Evolutionary conservation across 768 basidiomycete genomes (phyloP).

Genomic region (Sporobolomyces phaffii): DNA sequence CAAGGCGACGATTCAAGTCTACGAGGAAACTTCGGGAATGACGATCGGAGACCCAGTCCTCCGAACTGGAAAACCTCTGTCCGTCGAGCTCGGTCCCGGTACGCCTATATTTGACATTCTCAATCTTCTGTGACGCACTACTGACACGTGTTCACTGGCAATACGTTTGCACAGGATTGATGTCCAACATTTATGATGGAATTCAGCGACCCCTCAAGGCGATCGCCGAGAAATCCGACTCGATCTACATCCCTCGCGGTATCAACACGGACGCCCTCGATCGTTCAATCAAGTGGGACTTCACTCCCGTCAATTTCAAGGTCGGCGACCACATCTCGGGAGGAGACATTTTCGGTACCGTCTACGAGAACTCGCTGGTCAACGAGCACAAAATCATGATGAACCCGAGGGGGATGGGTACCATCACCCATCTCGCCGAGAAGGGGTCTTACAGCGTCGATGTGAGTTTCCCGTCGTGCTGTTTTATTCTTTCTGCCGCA

Average conservation of each 20-base stretch:
- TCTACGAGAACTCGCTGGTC: slow-evolving; percentile 95
- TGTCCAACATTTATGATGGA: slow-evolving; percentile 74
- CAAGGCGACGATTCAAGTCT: slow-evolving; percentile 97
- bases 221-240: slow-evolving; percentile 93
- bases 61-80: slow-evolving; percentile 93
- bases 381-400: slow-evolving; percentile 97
- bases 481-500: neutral
- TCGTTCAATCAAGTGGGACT: slow-evolving; percentile 86
- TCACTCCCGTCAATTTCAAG: slow-evolving; percentile 73
- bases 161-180: slow-evolving; percentile 61
- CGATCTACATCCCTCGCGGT: slow-evolving; percentile 98
- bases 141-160: neutral
- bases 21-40: slow-evolving; percentile 98
- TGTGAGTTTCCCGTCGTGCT: slow-evolving; percentile 54
- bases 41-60: slow-evolving; percentile 97
- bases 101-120: slow-evolving; percentile 38
- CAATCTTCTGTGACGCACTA: neutral
- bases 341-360: slow-evolving; percentile 89
- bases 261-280: slow-evolving; percentile 96
- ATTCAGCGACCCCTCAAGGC: slow-evolving; percentile 55
- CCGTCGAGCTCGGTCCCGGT: slow-evolving; percentile 97
- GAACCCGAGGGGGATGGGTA: slow-evolving; percentile 85
- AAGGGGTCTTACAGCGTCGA: slow-evolving; percentile 88
- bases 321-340: slow-evolving; percentile 96
- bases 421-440: slow-evolving; percentile 85